Evolutionary conservation across 768 basidiomycete genomes (phyloP), one percentile per base, ranked within the genome.

Genomic region (Pleurotus djamor): DNA sequence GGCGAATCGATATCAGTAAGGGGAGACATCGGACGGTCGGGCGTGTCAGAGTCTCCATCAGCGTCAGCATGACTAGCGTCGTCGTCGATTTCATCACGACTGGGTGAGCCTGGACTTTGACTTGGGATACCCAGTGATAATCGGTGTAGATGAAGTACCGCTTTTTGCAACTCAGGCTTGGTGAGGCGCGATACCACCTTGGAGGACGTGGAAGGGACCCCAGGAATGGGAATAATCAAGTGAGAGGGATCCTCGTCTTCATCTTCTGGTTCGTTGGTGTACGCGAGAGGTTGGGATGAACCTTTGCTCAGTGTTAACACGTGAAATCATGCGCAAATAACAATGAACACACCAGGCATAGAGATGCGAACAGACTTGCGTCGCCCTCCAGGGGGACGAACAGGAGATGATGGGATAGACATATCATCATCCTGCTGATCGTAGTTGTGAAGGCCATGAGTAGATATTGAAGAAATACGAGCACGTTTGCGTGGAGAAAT

Each of bases 141-240:
- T 44, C 54, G 41, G 17, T 38, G 17, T 34, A 56, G 16, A n/a
- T 44, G 41, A 34, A 56, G 54, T 21, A 56, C 32, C 10, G 36
- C 38, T 44, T 37, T 32, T 28, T 56, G 41, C n/a, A 56, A 41
- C 41, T 81, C 72, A 13, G 74, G 68, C 62, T 81, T 79, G 16
- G 72, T 78, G 71, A 76, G 71, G 52, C 69, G 72, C 28, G 69
- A 67, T 4, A 71, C 47, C 0, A 73, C 59, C 50, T 72, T 74
- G 43, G 48, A 64, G 3, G 43, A 33, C 17, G 59, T 62, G 32
- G 66, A 58, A 21, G 52, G 47, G 48, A 32, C n/a, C 37, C 21
- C 41, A 28, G 37, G 10, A 12, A 28, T 41, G 28, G 49, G 49
- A 16, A 43, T 32, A 3, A 32, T 44, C 16, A 44, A 12, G 7